Percentiles rank a stretch among this genome's conserved stretches.
Evolutionary conservation across 2,329 filamentous ascomycete genomes (phyloP).

Genomic region (Fusarium marasasianum): DNA sequence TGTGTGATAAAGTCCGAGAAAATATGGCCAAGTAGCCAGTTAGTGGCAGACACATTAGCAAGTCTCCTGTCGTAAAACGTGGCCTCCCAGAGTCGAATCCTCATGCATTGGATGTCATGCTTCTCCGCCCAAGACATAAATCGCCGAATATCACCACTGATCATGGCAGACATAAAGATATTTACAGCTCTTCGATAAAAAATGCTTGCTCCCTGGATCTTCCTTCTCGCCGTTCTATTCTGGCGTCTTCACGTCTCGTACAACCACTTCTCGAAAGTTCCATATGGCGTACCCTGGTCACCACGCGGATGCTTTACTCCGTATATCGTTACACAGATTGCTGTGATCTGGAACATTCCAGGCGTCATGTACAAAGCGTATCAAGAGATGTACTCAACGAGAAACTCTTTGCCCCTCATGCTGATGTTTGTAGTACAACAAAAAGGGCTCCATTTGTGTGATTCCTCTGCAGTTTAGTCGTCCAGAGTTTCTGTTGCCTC

Average conservation of each 20-base stretch:
- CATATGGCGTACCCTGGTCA: not conserved
- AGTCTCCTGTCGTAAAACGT: not conserved
- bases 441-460: not conserved
- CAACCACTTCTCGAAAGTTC: not conserved
- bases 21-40: not conserved
- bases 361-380: rapidly evolving
- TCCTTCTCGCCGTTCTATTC: rapidly evolving
- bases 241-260: not conserved
- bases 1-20: rapidly evolving
- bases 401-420: rapidly evolving
- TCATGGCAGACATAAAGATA: rapidly evolving
- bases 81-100: too few species aligned
- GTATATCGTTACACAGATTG: not conserved
- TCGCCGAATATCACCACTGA: rapidly evolving
- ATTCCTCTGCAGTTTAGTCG: not conserved
- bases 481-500: not conserved
- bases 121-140: not conserved
- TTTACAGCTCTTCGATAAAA: rapidly evolving
- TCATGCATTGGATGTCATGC: not conserved
- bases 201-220: not conserved
- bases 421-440: not conserved
- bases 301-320: not conserved
- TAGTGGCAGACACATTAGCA: rapidly evolving
- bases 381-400: rapidly evolving
- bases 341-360: not conserved